These are phyloP conservation scores for Trametes villosa DNA, from an alignment of 768 basidiomycete genomes.

Conservation along the genomic window DNA sequence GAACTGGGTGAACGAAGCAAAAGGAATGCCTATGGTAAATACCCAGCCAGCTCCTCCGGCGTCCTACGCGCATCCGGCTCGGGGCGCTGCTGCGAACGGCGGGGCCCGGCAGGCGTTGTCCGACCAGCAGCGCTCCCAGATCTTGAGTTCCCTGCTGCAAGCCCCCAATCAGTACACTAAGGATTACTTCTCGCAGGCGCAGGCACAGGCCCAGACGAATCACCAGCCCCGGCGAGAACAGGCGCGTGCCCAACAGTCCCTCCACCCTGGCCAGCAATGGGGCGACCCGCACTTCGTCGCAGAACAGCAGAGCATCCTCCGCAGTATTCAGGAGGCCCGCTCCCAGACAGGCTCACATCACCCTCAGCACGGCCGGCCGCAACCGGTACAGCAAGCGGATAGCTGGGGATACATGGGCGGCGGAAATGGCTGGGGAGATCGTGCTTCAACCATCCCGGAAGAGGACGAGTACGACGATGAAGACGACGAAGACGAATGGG, in stretches of 20 bases:
- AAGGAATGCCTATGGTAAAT: slow-evolving; percentile 23
- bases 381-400: slow-evolving; percentile 27
- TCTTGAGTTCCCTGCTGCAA: slow-evolving; percentile 21
- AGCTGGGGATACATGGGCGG: slow-evolving; percentile 29
- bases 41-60: slow-evolving; percentile 7
- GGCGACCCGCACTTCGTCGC: slow-evolving; percentile 12
- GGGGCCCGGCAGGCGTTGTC: slow-evolving; percentile 19
- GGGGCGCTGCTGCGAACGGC: slow-evolving; percentile 10
- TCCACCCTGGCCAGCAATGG: slow-evolving; percentile 14
- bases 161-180: slow-evolving; percentile 25
- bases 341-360: not conserved
- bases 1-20: slow-evolving; percentile 24
- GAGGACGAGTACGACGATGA: slow-evolving; percentile 25
- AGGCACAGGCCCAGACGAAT: not conserved
- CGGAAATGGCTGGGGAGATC: slow-evolving; percentile 18
- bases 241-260: not conserved
- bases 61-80: slow-evolving; percentile 1
- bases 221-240: not conserved
- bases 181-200: slow-evolving; percentile 25
- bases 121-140: slow-evolving; percentile 24
- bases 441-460: slow-evolving; percentile 20
- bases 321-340: slow-evolving; percentile 16
- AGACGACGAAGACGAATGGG: slow-evolving; percentile 20
- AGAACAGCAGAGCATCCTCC: slow-evolving; percentile 15
- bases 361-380: slow-evolving; percentile 5